A percentile compares a stretch with the other conserved stretches of the same genome.
Evolutionary conservation across 2,329 filamentous ascomycete genomes (phyloP).

Genomic region (Botrytis fragariae): DNA sequence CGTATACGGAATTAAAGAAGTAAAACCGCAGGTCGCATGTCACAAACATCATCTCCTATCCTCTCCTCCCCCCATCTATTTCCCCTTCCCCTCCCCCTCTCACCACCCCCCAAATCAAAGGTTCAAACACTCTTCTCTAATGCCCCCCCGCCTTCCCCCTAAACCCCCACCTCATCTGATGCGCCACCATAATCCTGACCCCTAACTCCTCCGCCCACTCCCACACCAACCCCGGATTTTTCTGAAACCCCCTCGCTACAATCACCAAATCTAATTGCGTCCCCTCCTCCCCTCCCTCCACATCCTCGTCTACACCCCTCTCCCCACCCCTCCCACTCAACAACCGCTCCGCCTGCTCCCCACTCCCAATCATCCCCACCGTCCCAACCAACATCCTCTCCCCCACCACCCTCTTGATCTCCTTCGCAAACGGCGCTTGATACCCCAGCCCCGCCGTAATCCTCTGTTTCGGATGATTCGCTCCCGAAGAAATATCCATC

Average conservation of each 20-base stretch:
- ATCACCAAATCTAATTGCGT: slow-evolving; percentile 49
- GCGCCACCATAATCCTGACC: slow-evolving; percentile 46
- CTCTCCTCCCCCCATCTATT: no score
- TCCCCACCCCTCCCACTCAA: slow-evolving; percentile 42
- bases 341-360: slow-evolving; percentile 47
- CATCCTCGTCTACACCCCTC: slow-evolving; percentile 34
- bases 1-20: neutral
- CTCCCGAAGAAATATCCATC: slow-evolving; percentile 69
- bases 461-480: slow-evolving; percentile 58
- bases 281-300: slow-evolving; percentile 39
- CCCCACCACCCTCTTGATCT: slow-evolving; percentile 70
- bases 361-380: slow-evolving; percentile 50
- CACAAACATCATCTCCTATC: neutral
- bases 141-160: slow-evolving; percentile 40
- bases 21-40: neutral
- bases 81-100: neutral
- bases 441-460: slow-evolving; percentile 61
- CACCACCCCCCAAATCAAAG: neutral
- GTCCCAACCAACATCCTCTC: slow-evolving; percentile 50
- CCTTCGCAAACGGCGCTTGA: slow-evolving; percentile 68
- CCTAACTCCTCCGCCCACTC: slow-evolving; percentile 54
- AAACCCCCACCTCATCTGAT: slow-evolving; percentile 57
- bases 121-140: neutral
- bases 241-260: slow-evolving; percentile 55
- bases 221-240: slow-evolving; percentile 57